Base-by-base conservation (phyloP, 2,329 filamentous ascomycete genomes). In the Blumeria graminis region DNA sequence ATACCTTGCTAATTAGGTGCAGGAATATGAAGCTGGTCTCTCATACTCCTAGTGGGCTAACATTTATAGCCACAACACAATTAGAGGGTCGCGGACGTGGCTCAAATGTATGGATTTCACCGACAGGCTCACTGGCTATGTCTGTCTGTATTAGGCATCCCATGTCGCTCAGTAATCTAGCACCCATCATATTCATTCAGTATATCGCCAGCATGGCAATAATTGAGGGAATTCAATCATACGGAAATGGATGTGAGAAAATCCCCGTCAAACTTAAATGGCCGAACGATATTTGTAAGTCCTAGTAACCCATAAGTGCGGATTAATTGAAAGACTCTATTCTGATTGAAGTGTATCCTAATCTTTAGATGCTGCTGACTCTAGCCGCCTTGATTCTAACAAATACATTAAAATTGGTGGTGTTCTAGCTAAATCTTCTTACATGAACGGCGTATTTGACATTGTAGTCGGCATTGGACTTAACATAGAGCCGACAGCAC, bases 51-150 rank as follows among this genome's bases (percentile, higher is more conserved):
- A 81, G 77, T 0, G 92, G 92, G n/a, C 88, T 94, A 66, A 94
- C 89, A 0, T 74, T 86, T 10, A 83, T 84, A 0, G 90, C 92
- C 0, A 92, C 88, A 0, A 87, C 84, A 0, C 90, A 96, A 68
- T 74, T 95, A 6, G 86, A 89, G 0, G 92, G 83, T 7, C 81
- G 92, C 39, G 92, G 92, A 7, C 82, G 92, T 9, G 92, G 92
- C 3, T 81, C 77, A 35, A 98, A 98, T 63, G 86, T 95, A 58
- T 98, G 92, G 92, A 80, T 98, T 4, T 87, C 89, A 0, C 92
- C 92, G 0, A 78, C 85, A 0, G 92, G 92, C 0, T 80, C 80
- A 38, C 74, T 96, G 6, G 84, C 95, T 67, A 92, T 94, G 70
- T 94, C 87, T 9, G 87, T 83, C 0, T 80, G 93, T 41, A 79